Percentiles rank a stretch among this genome's conserved stretches.
phyloP scores from a whole-genome alignment of 2,329 filamentous ascomycete genomes.

The Beauveria brongniartii region DNA sequence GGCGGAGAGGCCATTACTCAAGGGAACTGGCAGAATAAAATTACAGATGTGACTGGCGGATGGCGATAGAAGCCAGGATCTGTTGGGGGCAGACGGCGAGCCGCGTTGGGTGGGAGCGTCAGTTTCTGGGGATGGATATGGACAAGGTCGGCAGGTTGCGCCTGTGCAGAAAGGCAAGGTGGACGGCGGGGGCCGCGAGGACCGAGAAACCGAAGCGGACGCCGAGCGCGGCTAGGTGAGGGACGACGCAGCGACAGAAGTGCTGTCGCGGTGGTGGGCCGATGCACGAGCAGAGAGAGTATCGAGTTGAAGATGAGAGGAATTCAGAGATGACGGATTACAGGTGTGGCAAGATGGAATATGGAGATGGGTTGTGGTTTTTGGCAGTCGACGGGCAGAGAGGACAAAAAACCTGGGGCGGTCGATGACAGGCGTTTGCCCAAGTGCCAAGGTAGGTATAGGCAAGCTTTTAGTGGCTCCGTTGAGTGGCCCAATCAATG shows the following conservation, averaged over 20 bases:
- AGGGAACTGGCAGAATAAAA: background rate
- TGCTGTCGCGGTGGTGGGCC: background rate
- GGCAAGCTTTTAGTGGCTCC: background rate
- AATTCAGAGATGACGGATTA: background rate
- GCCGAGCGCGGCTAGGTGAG: background rate
- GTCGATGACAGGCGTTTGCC: background rate
- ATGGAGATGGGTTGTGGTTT: background rate
- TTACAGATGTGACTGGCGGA: background rate
- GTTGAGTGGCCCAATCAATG: background rate
- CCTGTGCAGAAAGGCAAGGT: background rate
- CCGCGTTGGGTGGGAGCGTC: background rate
- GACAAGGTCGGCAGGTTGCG: slow-evolving; percentile 9
- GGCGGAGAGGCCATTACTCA: slow-evolving; percentile 67
- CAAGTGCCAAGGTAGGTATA: background rate
- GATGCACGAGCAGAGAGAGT: background rate
- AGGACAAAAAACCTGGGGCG: background rate
- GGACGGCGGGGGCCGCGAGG: slow-evolving; percentile 5
- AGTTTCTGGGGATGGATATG: background rate
- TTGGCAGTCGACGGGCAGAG: background rate
- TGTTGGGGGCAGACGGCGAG: background rate
- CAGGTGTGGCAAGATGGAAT: background rate
- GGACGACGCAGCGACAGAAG: background rate
- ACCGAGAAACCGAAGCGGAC: slow-evolving; percentile 2
- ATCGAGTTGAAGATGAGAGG: background rate
- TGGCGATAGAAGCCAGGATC: background rate